These are phyloP conservation scores for Oryza meyeriana DNA, from an alignment of 176 grass and related monocot species.

Conservation along the genomic window DNA sequence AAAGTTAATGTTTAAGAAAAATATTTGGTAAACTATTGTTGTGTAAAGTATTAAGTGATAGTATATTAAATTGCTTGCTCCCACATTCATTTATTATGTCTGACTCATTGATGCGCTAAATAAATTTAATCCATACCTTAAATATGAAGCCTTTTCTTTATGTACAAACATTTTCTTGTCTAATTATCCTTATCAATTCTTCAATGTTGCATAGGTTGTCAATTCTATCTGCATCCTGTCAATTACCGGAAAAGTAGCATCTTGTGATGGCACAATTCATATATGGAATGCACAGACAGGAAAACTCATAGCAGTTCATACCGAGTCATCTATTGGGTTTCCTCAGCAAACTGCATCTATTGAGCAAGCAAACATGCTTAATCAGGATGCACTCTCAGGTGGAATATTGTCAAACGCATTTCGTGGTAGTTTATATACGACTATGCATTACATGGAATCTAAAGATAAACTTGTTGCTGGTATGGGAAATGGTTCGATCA, in stretches of 20 bases:
- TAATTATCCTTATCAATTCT: not conserved
- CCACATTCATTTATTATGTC: not conserved
- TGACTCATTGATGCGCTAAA: slow-evolving; percentile 5
- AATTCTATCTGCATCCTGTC: slow-evolving; percentile 75
- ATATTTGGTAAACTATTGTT: not conserved
- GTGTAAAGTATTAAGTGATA: not conserved
- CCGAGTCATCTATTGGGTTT: slow-evolving; percentile 62
- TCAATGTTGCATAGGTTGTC: slow-evolving; percentile 65
- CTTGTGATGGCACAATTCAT: slow-evolving; percentile 97
- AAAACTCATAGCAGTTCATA: slow-evolving; percentile 76
- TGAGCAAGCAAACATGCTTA: slow-evolving; percentile 89
- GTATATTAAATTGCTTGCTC: slow-evolving; percentile 13
- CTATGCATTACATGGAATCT: slow-evolving; percentile 74
- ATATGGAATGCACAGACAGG: slow-evolving; percentile 90
- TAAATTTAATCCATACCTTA: not conserved
- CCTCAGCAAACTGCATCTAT: slow-evolving; percentile 47
- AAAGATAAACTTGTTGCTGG: slow-evolving; percentile 85
- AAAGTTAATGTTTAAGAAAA: slow-evolving; percentile 1
- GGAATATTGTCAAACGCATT: slow-evolving; percentile 90
- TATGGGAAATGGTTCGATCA: slow-evolving; percentile 89
- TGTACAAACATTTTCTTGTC: slow-evolving; percentile 7
- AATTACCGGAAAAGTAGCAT: slow-evolving; percentile 71
- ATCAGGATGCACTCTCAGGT: slow-evolving; percentile 65
- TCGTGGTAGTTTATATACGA: slow-evolving; percentile 87
- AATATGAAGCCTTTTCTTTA: not conserved